Conservation (phyloP, 2,329 filamentous ascomycete genomes). For the Cyphellophora attinorum region DNA sequence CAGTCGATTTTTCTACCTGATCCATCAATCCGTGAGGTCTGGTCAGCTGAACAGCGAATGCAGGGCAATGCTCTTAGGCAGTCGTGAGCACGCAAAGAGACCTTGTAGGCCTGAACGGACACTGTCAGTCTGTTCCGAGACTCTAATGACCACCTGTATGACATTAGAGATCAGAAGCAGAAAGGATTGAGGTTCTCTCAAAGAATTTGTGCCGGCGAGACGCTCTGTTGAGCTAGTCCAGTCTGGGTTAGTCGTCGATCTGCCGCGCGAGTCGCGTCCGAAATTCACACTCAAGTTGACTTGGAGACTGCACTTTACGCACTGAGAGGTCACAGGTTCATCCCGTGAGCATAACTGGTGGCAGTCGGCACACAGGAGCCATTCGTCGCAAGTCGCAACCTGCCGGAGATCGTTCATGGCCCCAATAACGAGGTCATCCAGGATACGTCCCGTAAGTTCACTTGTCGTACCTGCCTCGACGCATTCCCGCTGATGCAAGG, state of each 20-base stretch:
- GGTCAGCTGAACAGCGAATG: conserved; percentile 66
- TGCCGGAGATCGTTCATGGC: too few species aligned
- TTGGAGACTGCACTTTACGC: too few species aligned
- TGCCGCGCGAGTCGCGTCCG: conserved; percentile 21
- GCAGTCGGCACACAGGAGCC: too few species aligned
- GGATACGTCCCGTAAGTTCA: too few species aligned
- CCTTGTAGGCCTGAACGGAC: conserved; percentile 77
- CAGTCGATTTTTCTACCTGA: conserved; percentile 30
- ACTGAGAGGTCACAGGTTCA: too few species aligned
- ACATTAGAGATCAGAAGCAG: conserved; percentile 38
- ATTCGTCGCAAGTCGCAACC: too few species aligned
- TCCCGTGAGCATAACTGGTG: too few species aligned
- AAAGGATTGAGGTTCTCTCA: conserved; percentile 4
- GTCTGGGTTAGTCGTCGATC: conserved; percentile 21
- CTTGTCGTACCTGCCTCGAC: too few species aligned
- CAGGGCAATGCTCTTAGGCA: conserved; percentile 69
- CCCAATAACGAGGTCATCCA: too few species aligned
- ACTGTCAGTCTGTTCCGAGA: conserved; percentile 89
- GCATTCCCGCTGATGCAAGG: too few species aligned
- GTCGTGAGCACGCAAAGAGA: conserved; percentile 96
- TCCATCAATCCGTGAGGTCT: conserved; percentile 45
- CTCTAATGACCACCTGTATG: conserved; percentile 93
- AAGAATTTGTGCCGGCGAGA: neutral
- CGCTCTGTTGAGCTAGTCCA: conserved; percentile 21
- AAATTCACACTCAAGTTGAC: too few species aligned